phyloP scores from a whole-genome alignment of 2,329 filamentous ascomycete species.

The Podosphaera fusca region DNA sequence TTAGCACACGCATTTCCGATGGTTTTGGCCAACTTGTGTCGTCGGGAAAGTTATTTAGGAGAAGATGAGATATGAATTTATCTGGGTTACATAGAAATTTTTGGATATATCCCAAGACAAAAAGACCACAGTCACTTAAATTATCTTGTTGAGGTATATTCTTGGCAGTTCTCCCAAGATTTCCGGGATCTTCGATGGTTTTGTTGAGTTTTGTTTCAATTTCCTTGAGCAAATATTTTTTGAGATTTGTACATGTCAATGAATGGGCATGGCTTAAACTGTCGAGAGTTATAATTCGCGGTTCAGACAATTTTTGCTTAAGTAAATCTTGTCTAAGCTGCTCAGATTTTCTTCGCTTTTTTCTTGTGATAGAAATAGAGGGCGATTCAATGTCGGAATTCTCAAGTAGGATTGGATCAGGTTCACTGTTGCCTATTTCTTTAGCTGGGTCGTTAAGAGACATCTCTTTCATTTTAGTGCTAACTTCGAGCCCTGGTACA shows the following conservation, averaged over 20 bases:
- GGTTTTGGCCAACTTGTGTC: slow-evolving; percentile 25
- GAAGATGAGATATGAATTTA: slow-evolving; percentile 39
- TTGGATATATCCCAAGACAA: slow-evolving; percentile 61
- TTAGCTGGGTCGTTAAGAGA: slow-evolving; percentile 4
- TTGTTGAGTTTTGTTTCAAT: slow-evolving; percentile 33
- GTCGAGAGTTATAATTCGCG: slow-evolving; percentile 68
- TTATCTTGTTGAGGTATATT: slow-evolving; percentile 63
- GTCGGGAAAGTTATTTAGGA: slow-evolving; percentile 35
- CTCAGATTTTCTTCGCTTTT: slow-evolving; percentile 5
- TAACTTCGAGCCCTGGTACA: not conserved
- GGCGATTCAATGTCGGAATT: not conserved
- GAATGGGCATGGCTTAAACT: slow-evolving; percentile 48
- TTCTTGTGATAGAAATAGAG: not conserved
- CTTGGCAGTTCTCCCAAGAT: slow-evolving; percentile 41
- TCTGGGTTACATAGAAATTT: slow-evolving; percentile 60
- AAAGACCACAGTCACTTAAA: slow-evolving; percentile 74
- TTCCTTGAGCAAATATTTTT: slow-evolving; percentile 56
- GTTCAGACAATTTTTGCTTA: slow-evolving; percentile 19
- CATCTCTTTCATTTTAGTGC: slow-evolving; percentile 4
- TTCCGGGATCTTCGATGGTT: slow-evolving; percentile 13
- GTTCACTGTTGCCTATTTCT: not conserved
- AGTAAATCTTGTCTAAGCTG: not conserved
- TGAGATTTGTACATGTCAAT: slow-evolving; percentile 41
- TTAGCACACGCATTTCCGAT: slow-evolving; percentile 34
- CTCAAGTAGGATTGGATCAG: not conserved